Conservation (phyloP, 768 basidiomycete genomes). For the Boletus sensibilis region DNA sequence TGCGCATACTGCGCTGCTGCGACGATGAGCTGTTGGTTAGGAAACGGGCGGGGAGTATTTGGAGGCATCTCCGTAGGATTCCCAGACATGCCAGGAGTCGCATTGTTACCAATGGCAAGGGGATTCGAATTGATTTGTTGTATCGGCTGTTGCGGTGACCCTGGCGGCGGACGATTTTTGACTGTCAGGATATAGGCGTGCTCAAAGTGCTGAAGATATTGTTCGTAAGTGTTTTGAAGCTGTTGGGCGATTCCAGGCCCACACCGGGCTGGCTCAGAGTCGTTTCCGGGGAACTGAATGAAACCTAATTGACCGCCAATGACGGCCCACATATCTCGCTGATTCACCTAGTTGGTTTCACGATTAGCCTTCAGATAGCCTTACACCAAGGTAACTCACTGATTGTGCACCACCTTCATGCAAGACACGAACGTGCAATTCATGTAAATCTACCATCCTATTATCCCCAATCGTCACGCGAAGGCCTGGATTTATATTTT, state of each 20-base stretch:
- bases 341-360: conserved; percentile 43
- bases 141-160: conserved; percentile 12
- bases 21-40: conserved; percentile 39
- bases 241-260: conserved; percentile 63
- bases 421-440: conserved; percentile 58
- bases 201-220: conserved; percentile 59
- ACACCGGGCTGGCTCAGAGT: conserved; percentile 57
- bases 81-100: conserved; percentile 8
- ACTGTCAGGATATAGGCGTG: conserved; percentile 47
- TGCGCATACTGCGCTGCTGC: conserved; percentile 49
- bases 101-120: conserved; percentile 9
- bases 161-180: conserved; percentile 15
- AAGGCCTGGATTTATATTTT: conserved; percentile 40
- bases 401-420: conserved; percentile 51
- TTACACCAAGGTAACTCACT: conserved; percentile 36
- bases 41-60: conserved; percentile 7
- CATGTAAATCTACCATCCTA: conserved; percentile 57
- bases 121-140: conserved; percentile 17
- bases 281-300: conserved; percentile 60
- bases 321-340: conserved; percentile 59
- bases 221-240: conserved; percentile 58
- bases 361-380: conserved; percentile 6
- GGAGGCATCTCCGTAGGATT: conserved; percentile 22
- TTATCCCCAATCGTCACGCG: conserved; percentile 50
- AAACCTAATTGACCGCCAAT: conserved; percentile 69